Evolutionary conservation across 164 flowering plant genomes (phyloP).

Genomic region (Tetrastigma voinierianum): DNA sequence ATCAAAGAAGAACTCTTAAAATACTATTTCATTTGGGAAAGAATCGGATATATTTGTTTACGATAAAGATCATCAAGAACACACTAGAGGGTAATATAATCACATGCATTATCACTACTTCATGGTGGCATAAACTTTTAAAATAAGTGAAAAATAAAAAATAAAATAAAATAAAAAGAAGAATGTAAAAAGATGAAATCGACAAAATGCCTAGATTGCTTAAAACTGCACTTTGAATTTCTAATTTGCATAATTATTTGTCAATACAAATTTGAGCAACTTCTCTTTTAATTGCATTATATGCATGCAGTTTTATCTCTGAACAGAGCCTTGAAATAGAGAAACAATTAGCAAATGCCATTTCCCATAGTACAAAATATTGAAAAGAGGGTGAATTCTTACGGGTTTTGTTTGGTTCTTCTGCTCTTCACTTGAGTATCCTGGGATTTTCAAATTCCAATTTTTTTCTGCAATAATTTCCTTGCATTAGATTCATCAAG

Average conservation of each 20-base stretch:
- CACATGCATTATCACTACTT: no score
- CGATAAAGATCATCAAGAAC: no score
- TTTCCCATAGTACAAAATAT: background rate
- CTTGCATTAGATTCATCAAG: constrained; percentile 3
- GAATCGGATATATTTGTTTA: background rate
- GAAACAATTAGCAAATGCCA: background rate
- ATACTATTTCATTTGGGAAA: background rate
- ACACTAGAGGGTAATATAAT: no score
- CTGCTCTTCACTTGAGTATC: constrained; percentile 77
- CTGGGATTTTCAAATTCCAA: constrained; percentile 78
- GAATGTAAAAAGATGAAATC: background rate
- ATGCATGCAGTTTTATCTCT: background rate
- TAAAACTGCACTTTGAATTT: background rate
- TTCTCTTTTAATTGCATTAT: background rate
- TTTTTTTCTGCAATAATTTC: constrained; percentile 69
- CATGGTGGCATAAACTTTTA: no score
- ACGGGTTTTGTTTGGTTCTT: constrained; percentile 52
- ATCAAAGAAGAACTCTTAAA: background rate
- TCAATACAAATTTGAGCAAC: background rate
- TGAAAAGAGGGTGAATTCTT: constrained; percentile 23
- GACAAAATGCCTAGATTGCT: background rate
- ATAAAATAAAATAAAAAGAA: no score
- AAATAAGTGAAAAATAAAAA: no score
- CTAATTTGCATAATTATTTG: background rate
- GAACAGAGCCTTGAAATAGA: background rate